Evolutionary conservation across 2,329 filamentous ascomycete species (phyloP), one percentile per base, ranked within the genome.

Genomic region (Blastomyces percursus): DNA sequence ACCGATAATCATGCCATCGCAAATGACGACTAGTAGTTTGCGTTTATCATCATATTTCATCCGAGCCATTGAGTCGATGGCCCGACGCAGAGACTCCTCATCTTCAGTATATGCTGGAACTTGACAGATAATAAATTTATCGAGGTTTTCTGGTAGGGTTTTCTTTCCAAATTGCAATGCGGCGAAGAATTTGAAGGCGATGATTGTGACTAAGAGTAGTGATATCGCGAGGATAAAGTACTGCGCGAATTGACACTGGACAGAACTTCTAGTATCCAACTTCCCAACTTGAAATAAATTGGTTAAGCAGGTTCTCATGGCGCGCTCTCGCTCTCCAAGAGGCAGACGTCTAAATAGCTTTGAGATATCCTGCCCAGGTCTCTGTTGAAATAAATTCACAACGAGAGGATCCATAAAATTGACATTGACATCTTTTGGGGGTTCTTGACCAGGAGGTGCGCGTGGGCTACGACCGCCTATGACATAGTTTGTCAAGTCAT

Each of bases 31-130:
- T 32, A 99, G 81, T 14, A 99, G 82, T 80, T 99, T 99, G 71
- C 94, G 90, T 80, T 99, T 99, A 74, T 99, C 93, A 71, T 99
- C 94, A 72, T 99, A 99, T 68, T 86, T 87, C 91, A 96, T 96
- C 65, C 91, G 84, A 35, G 94, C 92, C 64, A 91, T 89, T 0
- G 94, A 99, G 74, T 99, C 94, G 69, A 99, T 96, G 64, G 94
- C 94, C 81, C 93, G 92, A 62, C 94, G 91, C 32, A 99, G 82
- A 44, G 93, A 97, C 0, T 99, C 95, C 75, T 99, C 95, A 72
- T 97, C 94, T 79, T 99, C 94, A 0, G 94, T 99, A 71, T 99
- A 99, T 1, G 91, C 94, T 0, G 94, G 94, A 64, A 99, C 93
- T 75, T 96, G 95, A 72, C 91, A 96, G 76, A 99, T 96, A 74